Base-by-base conservation (phyloP, 1,284 basidiomycete species). In the Boletus sp. region DNA sequence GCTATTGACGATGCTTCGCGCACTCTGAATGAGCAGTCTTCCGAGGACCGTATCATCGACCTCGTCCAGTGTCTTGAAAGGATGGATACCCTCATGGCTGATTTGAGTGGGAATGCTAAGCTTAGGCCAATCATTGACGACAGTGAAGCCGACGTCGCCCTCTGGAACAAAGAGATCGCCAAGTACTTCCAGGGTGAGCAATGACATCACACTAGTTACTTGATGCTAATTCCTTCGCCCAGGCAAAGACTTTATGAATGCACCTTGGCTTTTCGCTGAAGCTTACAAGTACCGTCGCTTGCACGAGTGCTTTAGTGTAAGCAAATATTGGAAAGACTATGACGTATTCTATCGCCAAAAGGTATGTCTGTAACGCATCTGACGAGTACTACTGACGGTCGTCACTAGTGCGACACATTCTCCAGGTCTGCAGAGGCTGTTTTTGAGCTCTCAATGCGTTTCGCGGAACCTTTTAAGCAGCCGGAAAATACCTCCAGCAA, bases 211-310 rank as follows among this genome's bases (percentile, higher is more conserved):
- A 8, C 3, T 27, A 30, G 22, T 40, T 2, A 20, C 35, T 5
- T 26, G 6, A 13, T 27, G 17, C n/a, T 17, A 33, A 59, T 25
- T 2, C 12, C 25, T 41, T 50, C 4, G 20, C 25, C 20, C 58
- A 85, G 87, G 84, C 51, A 95, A 95, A 70, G 89, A 94, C 68
- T 98, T 96, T 63, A 95, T 96, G 91, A 94, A 92, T 59, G 86
- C 91, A 0, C 91, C 91, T 7, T 94, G 92, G 93, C 72, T 95
- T 19, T 95, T 95, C 60, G 95, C 95, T 41, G 94, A 97, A 69
- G 94, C 94, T 14, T 97, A 97, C 80, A 97, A 97, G 72, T 97
- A 97, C 71, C 88, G 94, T 61, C 85, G 93, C 56, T 78, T 99
- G 48, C 91, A 92, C 56, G 94, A 97, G 69, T 94, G 91, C 72